A percentile compares a stretch with the other conserved stretches of the same genome.
These are phyloP conservation scores for Arabidopsis thaliana DNA, from an alignment of 345 rosid genomes.

Conservation along the genomic window TAIR10.1 NC_003070.9:6531501-6532000, in stretches of 20 bases:
- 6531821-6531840: conserved; percentile 78
- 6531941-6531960: conserved; percentile 95
- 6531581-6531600: conserved; percentile 81
- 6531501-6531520: conserved; percentile 86
- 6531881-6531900: conserved; percentile 91
- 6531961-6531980: conserved; percentile 89
- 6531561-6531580: conserved; percentile 88
- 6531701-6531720: conserved; percentile 91
- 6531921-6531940: conserved; percentile 84
- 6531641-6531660: conserved; percentile 74
- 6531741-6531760: conserved; percentile 68
- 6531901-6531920: conserved; percentile 98
- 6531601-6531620: conserved; percentile 93
- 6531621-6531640: conserved; percentile 87
- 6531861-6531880: conserved; percentile 73
- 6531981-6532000: conserved; percentile 94
- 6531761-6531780: conserved; percentile 78
- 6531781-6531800: conserved; percentile 82
- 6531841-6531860: conserved; percentile 89
- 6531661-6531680: conserved; percentile 68
- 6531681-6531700: conserved; percentile 68
- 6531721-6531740: conserved; percentile 85
- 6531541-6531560: conserved; percentile 79
- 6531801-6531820: conserved; percentile 83
- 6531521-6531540: conserved; percentile 97